phyloP scores from a whole-genome alignment of 2,329 filamentous ascomycete species.

The Talaromyces sp. region DNA sequence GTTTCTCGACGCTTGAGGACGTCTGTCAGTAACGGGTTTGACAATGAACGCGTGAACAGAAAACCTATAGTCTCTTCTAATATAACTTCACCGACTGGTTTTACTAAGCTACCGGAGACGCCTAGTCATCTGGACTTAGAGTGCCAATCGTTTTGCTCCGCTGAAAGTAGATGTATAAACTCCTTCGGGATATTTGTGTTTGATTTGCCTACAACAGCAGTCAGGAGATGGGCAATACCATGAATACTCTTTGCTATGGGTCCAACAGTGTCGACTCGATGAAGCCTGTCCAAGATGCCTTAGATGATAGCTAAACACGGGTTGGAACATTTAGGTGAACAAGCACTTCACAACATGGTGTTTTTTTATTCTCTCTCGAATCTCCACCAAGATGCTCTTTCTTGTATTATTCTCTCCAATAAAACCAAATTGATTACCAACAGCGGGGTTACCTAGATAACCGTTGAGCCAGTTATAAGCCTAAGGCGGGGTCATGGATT shows the following conservation, averaged over 20 bases:
- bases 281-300: too few species aligned
- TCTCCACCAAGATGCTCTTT: too few species aligned
- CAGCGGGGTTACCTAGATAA: background rate
- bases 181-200: background rate
- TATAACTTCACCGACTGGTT: background rate
- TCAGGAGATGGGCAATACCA: background rate
- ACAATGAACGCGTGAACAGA: background rate
- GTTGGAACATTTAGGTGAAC: too few species aligned
- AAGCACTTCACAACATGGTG: too few species aligned
- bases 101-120: background rate
- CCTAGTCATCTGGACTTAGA: background rate
- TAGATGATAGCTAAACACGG: too few species aligned
- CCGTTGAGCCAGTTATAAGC: too few species aligned
- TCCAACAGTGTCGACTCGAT: background rate
- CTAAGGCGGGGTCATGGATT: background rate
- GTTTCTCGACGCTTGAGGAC: background rate
- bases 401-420: too few species aligned
- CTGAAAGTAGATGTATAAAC: background rate
- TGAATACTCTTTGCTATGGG: background rate
- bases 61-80: background rate
- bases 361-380: too few species aligned
- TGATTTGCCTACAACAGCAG: background rate
- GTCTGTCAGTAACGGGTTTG: background rate
- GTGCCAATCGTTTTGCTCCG: background rate
- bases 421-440: too few species aligned